Conservation (phyloP, 345 rosid species). For the Acer yangbiense region DNA sequence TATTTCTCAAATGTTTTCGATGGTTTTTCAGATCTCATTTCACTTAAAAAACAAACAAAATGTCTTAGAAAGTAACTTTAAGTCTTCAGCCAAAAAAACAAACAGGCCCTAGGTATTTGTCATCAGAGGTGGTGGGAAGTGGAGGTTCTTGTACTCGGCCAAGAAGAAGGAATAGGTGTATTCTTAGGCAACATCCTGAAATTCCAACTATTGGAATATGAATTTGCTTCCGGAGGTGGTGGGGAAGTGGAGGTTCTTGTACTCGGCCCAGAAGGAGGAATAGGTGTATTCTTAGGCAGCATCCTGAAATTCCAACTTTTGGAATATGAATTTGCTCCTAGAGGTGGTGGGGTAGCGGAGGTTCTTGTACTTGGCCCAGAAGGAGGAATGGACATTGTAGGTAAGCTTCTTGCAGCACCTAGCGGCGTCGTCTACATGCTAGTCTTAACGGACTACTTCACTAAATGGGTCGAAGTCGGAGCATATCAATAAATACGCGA, state of each 20-base stretch:
- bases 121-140: neutral
- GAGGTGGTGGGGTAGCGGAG: neutral
- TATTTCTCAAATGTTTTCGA: no score
- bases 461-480: no score
- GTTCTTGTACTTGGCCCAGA: neutral
- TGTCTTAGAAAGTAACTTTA: no score
- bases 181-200: neutral
- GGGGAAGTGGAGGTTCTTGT: neutral
- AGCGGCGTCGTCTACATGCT: no score
- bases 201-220: neutral
- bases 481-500: no score
- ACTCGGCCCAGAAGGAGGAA: slow-evolving; percentile 12
- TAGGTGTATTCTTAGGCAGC: neutral
- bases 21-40: no score
- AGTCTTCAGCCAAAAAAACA: no score
- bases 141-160: neutral
- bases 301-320: neutral
- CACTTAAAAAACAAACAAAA: no score
- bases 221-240: neutral
- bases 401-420: no score
- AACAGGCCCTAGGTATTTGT: no score
- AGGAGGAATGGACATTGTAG: no score
- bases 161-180: neutral
- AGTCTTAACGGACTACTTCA: no score
- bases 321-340: neutral